A percentile compares a stretch with the other conserved stretches of the same genome.
Conservation (phyloP, 129 eudicot species). For the Dittrichia graveolens region DNA sequence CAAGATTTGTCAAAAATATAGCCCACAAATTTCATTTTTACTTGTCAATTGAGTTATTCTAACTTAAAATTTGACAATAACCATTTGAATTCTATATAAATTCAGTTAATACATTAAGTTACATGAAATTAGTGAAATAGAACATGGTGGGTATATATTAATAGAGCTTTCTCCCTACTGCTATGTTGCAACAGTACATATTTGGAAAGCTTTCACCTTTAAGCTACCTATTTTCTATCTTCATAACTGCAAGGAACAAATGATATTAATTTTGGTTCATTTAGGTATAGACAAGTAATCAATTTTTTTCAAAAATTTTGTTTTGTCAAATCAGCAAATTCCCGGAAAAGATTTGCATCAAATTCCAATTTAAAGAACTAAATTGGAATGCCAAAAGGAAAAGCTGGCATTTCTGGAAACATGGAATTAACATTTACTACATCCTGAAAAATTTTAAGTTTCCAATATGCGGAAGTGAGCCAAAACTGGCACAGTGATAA, state of each 20-base stretch:
- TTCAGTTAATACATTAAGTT: not conserved
- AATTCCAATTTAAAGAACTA: not conserved
- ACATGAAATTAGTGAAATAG: not conserved
- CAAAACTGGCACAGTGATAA: not conserved
- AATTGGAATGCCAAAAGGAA: not conserved
- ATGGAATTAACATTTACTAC: not conserved
- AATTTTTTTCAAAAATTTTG: not conserved
- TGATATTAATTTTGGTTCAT: not conserved
- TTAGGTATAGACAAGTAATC: not conserved
- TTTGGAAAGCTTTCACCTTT: slow-evolving; percentile 8
- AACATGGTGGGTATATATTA: not conserved
- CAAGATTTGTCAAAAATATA: too few relatives aligned
- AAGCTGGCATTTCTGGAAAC: not conserved
- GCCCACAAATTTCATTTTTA: not conserved
- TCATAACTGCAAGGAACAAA: not conserved
- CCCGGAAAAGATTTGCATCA: not conserved
- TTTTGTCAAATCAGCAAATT: not conserved
- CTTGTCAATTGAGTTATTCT: not conserved
- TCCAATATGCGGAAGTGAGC: not conserved
- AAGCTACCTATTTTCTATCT: not conserved
- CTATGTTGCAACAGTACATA: not conserved
- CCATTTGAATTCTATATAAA: too few relatives aligned
- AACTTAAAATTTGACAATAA: not conserved
- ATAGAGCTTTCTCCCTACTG: slow-evolving; percentile 14
- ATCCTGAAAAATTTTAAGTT: not conserved